phyloP scores from a whole-genome alignment of 805 yeast genomes.

The Saturnispora dispora region DNA sequence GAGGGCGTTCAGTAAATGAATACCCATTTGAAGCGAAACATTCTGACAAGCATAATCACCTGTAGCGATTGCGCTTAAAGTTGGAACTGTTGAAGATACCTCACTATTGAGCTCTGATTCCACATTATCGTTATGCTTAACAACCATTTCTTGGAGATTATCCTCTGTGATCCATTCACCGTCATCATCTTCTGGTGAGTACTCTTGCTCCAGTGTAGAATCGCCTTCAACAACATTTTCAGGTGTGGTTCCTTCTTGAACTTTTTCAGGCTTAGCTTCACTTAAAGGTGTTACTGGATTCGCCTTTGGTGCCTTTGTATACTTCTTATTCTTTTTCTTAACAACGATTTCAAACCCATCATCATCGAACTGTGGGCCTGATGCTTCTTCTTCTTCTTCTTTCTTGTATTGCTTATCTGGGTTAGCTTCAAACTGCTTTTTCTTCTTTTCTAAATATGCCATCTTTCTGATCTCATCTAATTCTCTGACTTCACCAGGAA shows the following conservation, averaged over 20 bases:
- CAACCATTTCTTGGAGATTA: constrained; percentile 59
- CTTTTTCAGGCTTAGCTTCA: not conserved
- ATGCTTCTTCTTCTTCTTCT: constrained; percentile 19
- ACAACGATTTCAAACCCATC: constrained; percentile 15
- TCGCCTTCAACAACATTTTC: not conserved
- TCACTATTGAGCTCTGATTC: constrained; percentile 31
- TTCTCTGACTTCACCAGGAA: constrained; percentile 44
- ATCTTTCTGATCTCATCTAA: constrained; percentile 32
- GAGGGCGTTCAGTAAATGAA: constrained; percentile 74
- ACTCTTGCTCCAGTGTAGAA: constrained; percentile 28
- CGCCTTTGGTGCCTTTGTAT: constrained; percentile 1
- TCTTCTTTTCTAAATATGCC: constrained; percentile 16
- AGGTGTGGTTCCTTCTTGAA: not conserved
- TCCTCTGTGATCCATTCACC: constrained; percentile 92
- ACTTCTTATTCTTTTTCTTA: constrained; percentile 8
- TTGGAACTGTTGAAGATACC: constrained; percentile 24
- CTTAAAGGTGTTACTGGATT: not conserved
- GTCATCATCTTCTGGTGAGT: constrained; percentile 66
- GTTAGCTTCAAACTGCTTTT: constrained; percentile 7
- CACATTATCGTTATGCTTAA: constrained; percentile 56
- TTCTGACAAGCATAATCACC: constrained; percentile 98
- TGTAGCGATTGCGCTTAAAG: constrained; percentile 78
- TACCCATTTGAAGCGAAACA: constrained; percentile 83
- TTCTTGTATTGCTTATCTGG: constrained; percentile 4
- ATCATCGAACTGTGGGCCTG: constrained; percentile 10